phyloP scores from a whole-genome alignment of 2,329 filamentous ascomycete genomes.

The Leptographium wingfieldii region DNA sequence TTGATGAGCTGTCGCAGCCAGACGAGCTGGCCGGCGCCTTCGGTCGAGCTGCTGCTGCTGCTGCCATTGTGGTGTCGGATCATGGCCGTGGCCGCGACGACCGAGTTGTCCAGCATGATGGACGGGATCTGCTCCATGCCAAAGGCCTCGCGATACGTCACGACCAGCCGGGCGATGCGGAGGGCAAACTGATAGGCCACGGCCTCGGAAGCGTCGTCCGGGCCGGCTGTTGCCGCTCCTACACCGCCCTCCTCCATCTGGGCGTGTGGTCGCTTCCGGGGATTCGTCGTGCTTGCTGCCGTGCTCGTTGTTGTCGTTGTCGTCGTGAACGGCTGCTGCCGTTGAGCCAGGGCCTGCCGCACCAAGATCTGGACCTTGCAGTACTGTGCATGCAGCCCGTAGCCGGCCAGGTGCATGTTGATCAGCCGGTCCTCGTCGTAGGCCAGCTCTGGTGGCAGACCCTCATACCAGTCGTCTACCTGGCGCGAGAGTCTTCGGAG shows the following conservation, averaged over 20 bases:
- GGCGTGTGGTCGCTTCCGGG: not conserved
- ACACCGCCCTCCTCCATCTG: not conserved
- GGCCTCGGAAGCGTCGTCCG: not conserved
- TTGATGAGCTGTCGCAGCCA: conserved; percentile 4
- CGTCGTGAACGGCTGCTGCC: not conserved
- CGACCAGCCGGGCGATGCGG: conserved; percentile 4
- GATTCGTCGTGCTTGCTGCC: not conserved
- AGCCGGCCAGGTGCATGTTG: conserved; percentile 4
- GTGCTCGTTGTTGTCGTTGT: not conserved
- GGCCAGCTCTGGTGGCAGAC: conserved; percentile 2
- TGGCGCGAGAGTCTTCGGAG: not conserved
- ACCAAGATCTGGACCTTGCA: conserved; percentile 7
- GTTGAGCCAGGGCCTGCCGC: not conserved
- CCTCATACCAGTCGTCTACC: conserved; percentile 4
- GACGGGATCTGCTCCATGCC: conserved; percentile 7
- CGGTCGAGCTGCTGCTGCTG: not conserved
- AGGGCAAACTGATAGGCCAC: conserved; percentile 2
- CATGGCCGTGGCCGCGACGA: conserved; percentile 5
- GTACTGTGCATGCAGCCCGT: conserved; percentile 5
- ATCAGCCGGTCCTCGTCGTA: conserved; percentile 2
- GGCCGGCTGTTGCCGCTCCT: not conserved
- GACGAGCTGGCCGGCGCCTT: not conserved
- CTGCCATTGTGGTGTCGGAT: not conserved
- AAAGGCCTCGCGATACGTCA: conserved; percentile 6
- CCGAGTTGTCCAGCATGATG: conserved; percentile 7